Evolutionary conservation across 176 grass and related monocot genomes (phyloP).

Genomic region (Miscanthus lutarioriparius): DNA sequence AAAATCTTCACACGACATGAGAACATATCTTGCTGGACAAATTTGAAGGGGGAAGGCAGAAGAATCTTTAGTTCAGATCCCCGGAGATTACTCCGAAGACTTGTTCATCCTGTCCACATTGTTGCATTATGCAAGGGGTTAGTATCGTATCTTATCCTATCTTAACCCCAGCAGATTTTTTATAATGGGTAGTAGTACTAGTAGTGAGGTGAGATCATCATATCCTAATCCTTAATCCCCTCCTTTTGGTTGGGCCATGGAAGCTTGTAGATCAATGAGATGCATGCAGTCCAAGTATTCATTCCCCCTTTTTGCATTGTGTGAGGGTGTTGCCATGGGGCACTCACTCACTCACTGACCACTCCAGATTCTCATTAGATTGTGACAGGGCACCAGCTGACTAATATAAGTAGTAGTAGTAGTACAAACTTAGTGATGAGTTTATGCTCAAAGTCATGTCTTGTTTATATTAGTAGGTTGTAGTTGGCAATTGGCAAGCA

Average conservation of each 20-base stretch:
- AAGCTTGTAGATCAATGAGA: slow-evolving; percentile 32
- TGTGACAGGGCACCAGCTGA: slow-evolving; percentile 31
- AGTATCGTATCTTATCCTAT: slow-evolving; percentile 43
- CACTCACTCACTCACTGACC: too few relatives aligned
- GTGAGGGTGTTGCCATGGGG: slow-evolving; percentile 36
- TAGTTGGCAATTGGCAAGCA: not conserved
- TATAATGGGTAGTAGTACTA: slow-evolving; percentile 8
- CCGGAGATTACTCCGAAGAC: slow-evolving; percentile 20
- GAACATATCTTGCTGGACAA: not conserved
- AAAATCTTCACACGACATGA: slow-evolving; percentile 18
- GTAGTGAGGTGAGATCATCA: slow-evolving; percentile 14
- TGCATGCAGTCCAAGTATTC: not conserved
- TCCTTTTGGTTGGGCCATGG: slow-evolving; percentile 39
- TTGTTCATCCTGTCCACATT: slow-evolving; percentile 3
- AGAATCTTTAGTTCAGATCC: slow-evolving; percentile 44
- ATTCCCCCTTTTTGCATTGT: not conserved
- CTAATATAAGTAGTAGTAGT: not conserved
- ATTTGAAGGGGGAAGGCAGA: not conserved
- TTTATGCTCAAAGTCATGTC: not conserved
- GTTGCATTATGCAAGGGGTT: slow-evolving; percentile 11
- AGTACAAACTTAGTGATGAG: slow-evolving; percentile 25
- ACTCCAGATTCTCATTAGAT: slow-evolving; percentile 32
- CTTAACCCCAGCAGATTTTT: slow-evolving; percentile 14
- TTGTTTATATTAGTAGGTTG: not conserved
- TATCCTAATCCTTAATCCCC: slow-evolving; percentile 1